phyloP scores from a whole-genome alignment of 202 grass and related monocot species.

The Schoenoplectus tabernaemontani region DNA sequence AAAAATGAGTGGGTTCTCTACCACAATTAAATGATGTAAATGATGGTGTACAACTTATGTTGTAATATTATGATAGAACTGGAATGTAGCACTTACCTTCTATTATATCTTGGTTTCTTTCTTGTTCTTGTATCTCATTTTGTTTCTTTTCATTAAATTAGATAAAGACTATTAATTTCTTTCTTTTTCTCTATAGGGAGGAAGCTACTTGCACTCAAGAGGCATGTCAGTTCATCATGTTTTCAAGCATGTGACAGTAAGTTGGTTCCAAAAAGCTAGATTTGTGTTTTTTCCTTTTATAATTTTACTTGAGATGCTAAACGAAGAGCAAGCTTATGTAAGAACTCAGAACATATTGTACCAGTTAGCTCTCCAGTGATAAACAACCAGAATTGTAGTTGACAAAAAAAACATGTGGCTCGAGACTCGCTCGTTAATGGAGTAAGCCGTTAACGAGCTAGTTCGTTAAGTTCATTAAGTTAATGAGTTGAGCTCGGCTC shows the following conservation, averaged over 20 bases:
- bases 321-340: not conserved
- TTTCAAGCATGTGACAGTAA: constrained; percentile 85
- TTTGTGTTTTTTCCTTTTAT: not conserved
- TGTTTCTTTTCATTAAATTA: not conserved
- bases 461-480: no score
- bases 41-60: not conserved
- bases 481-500: no score
- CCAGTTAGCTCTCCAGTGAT: not conserved
- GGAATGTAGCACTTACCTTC: not conserved
- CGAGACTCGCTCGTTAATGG: not conserved
- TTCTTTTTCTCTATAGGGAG: constrained; percentile 45
- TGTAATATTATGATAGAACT: not conserved
- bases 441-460: not conserved
- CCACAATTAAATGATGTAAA: no score
- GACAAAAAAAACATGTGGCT: not conserved
- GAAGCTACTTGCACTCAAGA: constrained; percentile 80
- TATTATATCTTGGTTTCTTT: not conserved
- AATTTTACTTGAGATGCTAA: not conserved
- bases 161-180: not conserved
- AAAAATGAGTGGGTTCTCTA: no score
- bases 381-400: not conserved
- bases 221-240: constrained; percentile 73
- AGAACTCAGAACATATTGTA: not conserved
- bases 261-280: not conserved
- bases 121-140: not conserved